A percentile compares a stretch with the other conserved stretches of the same genome.
Evolutionary conservation across 805 yeast genomes (phyloP).

Genomic region (Saturnispora gosingensis): DNA sequence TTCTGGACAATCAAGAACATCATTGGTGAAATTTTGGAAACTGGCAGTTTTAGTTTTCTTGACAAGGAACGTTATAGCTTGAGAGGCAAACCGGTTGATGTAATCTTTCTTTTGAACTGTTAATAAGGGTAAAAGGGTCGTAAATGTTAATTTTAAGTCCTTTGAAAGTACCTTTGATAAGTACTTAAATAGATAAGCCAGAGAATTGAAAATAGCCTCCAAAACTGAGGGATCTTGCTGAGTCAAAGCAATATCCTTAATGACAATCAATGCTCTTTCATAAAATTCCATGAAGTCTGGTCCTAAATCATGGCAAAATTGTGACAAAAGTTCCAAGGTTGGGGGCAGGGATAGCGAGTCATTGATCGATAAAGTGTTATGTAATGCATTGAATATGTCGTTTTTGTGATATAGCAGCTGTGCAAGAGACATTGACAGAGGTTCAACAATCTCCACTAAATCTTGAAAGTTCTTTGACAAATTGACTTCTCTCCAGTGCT

Average conservation of each 20-base stretch:
- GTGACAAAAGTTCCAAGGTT: constrained; percentile 66
- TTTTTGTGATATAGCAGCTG: constrained; percentile 67
- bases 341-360: constrained; percentile 76
- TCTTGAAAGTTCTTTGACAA: constrained; percentile 61
- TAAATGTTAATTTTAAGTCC: constrained; percentile 64
- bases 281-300: constrained; percentile 75
- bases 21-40: constrained; percentile 37
- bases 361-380: constrained; percentile 38
- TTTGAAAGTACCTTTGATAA: constrained; percentile 53
- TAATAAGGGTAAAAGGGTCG: constrained; percentile 53
- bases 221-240: constrained; percentile 52
- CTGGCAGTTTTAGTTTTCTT: constrained; percentile 51
- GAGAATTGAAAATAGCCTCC: constrained; percentile 75
- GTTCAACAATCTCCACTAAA: constrained; percentile 48
- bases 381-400: constrained; percentile 37
- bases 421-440: constrained; percentile 60
- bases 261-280: constrained; percentile 37
- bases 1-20: constrained; percentile 28
- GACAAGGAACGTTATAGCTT: constrained; percentile 76
- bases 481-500: constrained; percentile 85
- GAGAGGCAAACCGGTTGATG: constrained; percentile 77
- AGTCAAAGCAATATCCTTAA: constrained; percentile 40
- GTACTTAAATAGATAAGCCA: constrained; percentile 87
- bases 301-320: constrained; percentile 86
- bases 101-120: constrained; percentile 49